Conservation (phyloP, 1,284 basidiomycete genomes). For the Farysia itapuensis region DNA sequence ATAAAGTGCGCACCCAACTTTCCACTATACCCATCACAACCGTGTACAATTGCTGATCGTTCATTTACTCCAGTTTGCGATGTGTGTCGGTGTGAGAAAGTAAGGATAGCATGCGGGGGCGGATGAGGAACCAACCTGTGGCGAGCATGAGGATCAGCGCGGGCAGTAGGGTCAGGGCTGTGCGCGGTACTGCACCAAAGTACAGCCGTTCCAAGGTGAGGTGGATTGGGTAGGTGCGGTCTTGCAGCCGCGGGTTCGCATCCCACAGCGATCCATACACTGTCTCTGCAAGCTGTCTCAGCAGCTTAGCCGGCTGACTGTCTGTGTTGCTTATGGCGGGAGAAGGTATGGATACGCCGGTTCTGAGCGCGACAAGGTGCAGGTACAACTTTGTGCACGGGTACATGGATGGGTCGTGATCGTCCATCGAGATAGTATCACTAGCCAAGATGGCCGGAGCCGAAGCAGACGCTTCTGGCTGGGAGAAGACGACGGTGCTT, state of each 20-base stretch:
- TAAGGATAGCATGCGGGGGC: background rate
- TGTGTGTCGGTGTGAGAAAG: background rate
- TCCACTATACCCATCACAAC: background rate
- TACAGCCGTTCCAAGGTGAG: constrained; percentile 1
- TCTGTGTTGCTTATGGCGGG: background rate
- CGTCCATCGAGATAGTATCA: constrained; percentile 12
- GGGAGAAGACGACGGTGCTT: constrained; percentile 8
- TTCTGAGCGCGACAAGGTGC: constrained; percentile 4
- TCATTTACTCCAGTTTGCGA: background rate
- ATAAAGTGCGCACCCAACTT: constrained; percentile 1
- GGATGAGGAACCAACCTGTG: background rate
- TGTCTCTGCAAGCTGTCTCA: constrained; percentile 1
- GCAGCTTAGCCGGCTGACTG: background rate
- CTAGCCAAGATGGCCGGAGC: constrained; percentile 12
- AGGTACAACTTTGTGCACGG: constrained; percentile 19
- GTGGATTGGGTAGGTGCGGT: constrained; percentile 1
- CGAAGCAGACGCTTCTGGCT: background rate
- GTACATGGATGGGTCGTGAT: background rate
- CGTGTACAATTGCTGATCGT: too few species aligned
- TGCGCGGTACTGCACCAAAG: background rate
- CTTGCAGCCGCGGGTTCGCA: background rate
- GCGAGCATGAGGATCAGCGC: background rate
- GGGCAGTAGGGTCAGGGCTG: background rate
- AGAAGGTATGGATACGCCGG: constrained; percentile 8
- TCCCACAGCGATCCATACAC: constrained; percentile 4